Evolutionary conservation across 805 yeast species (phyloP).

Genomic region (Lipomyces yamadae): DNA sequence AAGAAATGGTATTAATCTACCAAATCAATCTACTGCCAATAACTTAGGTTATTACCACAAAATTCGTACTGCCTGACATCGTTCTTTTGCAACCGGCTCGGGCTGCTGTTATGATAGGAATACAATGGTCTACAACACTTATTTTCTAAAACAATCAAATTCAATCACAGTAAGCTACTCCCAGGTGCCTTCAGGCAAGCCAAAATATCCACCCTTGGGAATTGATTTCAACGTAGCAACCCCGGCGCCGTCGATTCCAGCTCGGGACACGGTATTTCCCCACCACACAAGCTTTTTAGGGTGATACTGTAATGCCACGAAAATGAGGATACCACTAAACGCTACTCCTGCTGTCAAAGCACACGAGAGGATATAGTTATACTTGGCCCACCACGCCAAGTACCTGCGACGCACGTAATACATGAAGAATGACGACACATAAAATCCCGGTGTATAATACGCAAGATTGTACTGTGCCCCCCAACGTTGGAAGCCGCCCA

Average conservation of each 20-base stretch:
- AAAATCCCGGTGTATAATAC: slow-evolving; percentile 74
- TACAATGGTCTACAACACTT: too few relatives aligned
- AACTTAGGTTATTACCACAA: too few relatives aligned
- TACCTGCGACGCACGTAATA: slow-evolving; percentile 59
- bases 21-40: too few relatives aligned
- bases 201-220: slow-evolving; percentile 24
- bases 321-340: slow-evolving; percentile 61
- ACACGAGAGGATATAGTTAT: slow-evolving; percentile 66
- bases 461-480: slow-evolving; percentile 61
- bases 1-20: too few relatives aligned
- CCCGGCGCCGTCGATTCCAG: slow-evolving; percentile 25
- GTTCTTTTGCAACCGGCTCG: too few relatives aligned
- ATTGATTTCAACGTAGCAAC: slow-evolving; percentile 13
- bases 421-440: slow-evolving; percentile 62
- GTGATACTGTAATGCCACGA: slow-evolving; percentile 54
- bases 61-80: too few relatives aligned
- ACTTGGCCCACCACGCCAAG: slow-evolving; percentile 74
- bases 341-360: slow-evolving; percentile 72
- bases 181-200: slow-evolving; percentile 19
- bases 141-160: too few relatives aligned
- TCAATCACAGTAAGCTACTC: background rate
- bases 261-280: slow-evolving; percentile 54
- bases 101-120: too few relatives aligned
- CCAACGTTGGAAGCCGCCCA: slow-evolving; percentile 43
- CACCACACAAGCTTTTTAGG: slow-evolving; percentile 59